Conservation (phyloP, 768 basidiomycete species). For the Russula vinacea region DNA sequence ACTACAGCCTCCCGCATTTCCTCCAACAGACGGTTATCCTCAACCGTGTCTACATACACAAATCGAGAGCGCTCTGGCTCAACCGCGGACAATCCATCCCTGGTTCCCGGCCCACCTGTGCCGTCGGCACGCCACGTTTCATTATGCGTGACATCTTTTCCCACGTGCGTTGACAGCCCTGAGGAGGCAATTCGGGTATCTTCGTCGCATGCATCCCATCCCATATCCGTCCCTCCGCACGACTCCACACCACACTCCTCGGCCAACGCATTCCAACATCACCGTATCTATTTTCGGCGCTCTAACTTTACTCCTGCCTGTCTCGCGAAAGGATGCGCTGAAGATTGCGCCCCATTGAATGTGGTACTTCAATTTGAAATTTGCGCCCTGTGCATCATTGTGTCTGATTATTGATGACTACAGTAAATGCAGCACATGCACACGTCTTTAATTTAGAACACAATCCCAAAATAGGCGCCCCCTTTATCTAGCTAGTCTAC, state of each 20-base stretch:
- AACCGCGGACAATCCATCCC: neutral
- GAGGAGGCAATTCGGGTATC: neutral
- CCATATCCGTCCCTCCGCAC: too few relatives aligned
- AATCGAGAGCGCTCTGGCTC: neutral
- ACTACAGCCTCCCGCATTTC: neutral
- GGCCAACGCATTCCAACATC: neutral
- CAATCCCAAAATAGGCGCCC: neutral
- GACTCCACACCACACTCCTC: neutral
- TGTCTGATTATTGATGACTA: neutral
- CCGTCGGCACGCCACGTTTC: neutral
- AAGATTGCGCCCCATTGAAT: neutral
- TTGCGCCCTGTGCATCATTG: neutral
- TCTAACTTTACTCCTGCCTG: neutral
- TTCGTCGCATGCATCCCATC: neutral
- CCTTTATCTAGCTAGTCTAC: neutral
- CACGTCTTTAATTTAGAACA: neutral
- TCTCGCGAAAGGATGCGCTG: neutral
- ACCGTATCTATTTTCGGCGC: neutral
- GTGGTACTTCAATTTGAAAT: neutral
- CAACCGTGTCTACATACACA: neutral
- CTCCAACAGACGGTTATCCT: neutral
- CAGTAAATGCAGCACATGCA: neutral
- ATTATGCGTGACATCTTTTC: neutral
- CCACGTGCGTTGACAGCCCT: neutral
- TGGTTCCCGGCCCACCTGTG: neutral